Base-by-base conservation (phyloP, 345 rosid species). In the Carallia brachiata region DNA sequence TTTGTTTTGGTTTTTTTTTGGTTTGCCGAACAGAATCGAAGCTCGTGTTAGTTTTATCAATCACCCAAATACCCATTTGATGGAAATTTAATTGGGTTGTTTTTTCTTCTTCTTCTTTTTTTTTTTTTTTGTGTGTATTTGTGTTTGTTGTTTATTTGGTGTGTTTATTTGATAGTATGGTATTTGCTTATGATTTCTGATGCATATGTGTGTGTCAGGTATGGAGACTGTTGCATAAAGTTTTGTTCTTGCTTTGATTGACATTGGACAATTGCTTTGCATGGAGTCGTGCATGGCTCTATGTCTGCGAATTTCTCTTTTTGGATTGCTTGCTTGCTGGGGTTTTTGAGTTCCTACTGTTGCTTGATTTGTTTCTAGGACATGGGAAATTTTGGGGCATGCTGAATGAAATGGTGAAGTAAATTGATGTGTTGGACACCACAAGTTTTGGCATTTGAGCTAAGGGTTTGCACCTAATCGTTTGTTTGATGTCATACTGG, bases 11-110 rank as follows among this genome's bases (percentile, higher is more conserved):
- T 64, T 37, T 19, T 62, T 67, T 72, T 36, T 53, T 73, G 27
- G 54, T 61, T 69, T 36, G 4, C 52, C 7, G 32, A 57, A 70
- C 12, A 10, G 16, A 44, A 44, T 44, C 50, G 50, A 44, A 12
- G 50, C 50, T 13, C 16, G 3, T 44, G 50, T 44, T 44, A 16
- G 50, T 44, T 44, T 15, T 44, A 44, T 13, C 50, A 4, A 44
- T 44, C 12, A 10, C 50, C 5, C 50, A 2, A 44, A 28, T 23
- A 48, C 37, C 59, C 56, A 7, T 68, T 65, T 47, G 23, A 19
- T 12, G 32, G 13, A 19, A 69, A 64, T 77, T 78, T 79, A 56
- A 67, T 66, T 72, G 32, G 57, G 54, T 72, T 66, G 39, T 32
- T 34, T 53, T 39, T 23, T 23, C 23, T 23, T 23, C 23, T 23